These are phyloP conservation scores for Cutaneotrichosporon cavernicola DNA, from an alignment of 1,284 basidiomycete genomes.

Conservation along the genomic window DNA sequence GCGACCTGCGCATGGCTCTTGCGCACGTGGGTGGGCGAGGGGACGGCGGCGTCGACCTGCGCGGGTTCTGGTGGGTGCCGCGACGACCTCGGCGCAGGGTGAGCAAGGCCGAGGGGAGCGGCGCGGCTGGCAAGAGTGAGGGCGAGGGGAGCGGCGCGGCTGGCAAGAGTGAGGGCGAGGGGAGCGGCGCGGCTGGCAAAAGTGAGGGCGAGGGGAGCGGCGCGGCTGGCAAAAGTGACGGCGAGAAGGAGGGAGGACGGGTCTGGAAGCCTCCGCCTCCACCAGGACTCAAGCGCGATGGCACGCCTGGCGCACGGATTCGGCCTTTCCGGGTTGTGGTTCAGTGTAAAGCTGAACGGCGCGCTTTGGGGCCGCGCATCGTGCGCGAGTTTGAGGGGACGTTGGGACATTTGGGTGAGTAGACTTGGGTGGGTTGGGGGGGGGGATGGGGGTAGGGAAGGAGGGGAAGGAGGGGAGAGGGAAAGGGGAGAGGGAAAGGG, in stretches of 20 bases:
- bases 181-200: background rate
- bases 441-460: slow-evolving; percentile 7
- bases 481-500: slow-evolving; percentile 9
- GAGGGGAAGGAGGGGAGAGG: slow-evolving; percentile 9
- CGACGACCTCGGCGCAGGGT: background rate
- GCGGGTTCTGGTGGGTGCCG: slow-evolving; percentile 90
- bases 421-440: background rate
- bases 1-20: slow-evolving; percentile 74
- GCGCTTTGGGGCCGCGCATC: slow-evolving; percentile 70
- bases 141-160: too few species aligned
- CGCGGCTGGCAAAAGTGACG: too few species aligned
- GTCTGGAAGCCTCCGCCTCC: slow-evolving; percentile 3
- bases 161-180: too few species aligned
- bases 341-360: slow-evolving; percentile 87
- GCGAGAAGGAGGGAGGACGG: background rate
- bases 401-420: slow-evolving; percentile 50
- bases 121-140: background rate
- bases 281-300: background rate
- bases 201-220: too few species aligned
- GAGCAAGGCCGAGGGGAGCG: background rate
- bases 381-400: slow-evolving; percentile 87
- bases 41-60: slow-evolving; percentile 83
- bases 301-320: slow-evolving; percentile 10
- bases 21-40: slow-evolving; percentile 68
- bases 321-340: slow-evolving; percentile 69